These are phyloP conservation scores for Colletotrichum salicis DNA, from an alignment of 2,329 filamentous ascomycete genomes.

Conservation along the genomic window DNA sequence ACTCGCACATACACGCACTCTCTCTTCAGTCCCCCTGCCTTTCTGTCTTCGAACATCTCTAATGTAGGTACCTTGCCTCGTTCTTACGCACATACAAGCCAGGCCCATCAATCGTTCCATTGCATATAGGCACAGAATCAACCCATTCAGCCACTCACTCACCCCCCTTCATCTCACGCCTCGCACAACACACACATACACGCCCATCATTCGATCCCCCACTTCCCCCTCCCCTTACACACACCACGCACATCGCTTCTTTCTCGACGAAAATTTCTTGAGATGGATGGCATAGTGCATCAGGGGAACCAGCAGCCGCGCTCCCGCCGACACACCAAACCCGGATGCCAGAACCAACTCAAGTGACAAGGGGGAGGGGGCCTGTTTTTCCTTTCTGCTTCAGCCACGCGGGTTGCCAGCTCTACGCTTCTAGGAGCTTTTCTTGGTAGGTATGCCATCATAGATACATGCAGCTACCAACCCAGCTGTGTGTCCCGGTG, in stretches of 20 bases:
- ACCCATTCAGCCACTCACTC: not conserved
- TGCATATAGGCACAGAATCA: not conserved
- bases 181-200: not conserved
- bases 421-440: not conserved
- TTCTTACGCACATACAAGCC: not conserved
- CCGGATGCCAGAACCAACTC: too few relatives aligned
- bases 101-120: not conserved
- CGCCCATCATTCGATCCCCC: too few relatives aligned
- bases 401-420: not conserved
- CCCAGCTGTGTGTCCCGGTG: too few relatives aligned
- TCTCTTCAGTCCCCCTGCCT: too few relatives aligned
- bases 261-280: too few relatives aligned
- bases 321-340: not conserved
- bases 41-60: too few relatives aligned
- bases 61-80: not conserved
- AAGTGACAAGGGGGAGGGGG: not conserved
- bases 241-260: not conserved
- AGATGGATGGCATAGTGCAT: not conserved
- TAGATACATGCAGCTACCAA: too few relatives aligned
- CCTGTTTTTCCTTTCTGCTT: not conserved
- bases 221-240: not conserved
- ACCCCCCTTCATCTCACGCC: not conserved
- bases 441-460: too few relatives aligned
- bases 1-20: too few relatives aligned
- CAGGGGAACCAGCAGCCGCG: slow-evolving; percentile 10